Evolutionary conservation across 345 rosid genomes (phyloP).

Genomic region (Aquilaria yunnanensis): DNA sequence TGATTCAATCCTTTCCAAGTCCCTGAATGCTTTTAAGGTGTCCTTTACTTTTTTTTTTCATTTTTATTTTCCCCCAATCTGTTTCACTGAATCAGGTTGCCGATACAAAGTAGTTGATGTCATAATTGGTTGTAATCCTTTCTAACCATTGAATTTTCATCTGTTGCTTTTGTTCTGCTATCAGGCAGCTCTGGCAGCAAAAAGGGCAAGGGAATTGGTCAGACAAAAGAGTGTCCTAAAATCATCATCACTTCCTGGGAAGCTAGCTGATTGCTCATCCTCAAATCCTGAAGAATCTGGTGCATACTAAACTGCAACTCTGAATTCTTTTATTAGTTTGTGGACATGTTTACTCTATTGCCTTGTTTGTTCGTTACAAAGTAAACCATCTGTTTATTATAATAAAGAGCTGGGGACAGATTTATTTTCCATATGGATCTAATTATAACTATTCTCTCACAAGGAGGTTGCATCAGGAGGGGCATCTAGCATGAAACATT

Average conservation of each 20-base stretch:
- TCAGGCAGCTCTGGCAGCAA: conserved; percentile 99
- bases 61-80: not conserved
- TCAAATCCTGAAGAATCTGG: conserved; percentile 92
- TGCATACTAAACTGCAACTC: conserved; percentile 13
- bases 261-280: conserved; percentile 95
- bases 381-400: too few species aligned
- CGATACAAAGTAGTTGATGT: not conserved
- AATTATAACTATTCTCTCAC: too few species aligned
- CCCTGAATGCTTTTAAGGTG: conserved; percentile 97
- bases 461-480: too few species aligned
- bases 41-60: conserved; percentile 5
- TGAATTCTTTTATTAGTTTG: too few species aligned
- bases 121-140: not conserved
- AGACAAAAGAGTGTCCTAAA: conserved; percentile 82
- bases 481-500: too few species aligned
- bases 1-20: conserved; percentile 83
- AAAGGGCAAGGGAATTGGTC: conserved; percentile 95
- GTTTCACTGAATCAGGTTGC: not conserved
- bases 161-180: conserved; percentile 10
- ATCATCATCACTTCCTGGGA: conserved; percentile 98
- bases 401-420: too few species aligned
- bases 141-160: not conserved
- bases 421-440: too few species aligned
- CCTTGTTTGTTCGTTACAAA: too few species aligned
- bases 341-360: too few species aligned